These are phyloP conservation scores for Olyra latifolia DNA, from an alignment of 176 grass and related monocot species.

Conservation along the genomic window DNA sequence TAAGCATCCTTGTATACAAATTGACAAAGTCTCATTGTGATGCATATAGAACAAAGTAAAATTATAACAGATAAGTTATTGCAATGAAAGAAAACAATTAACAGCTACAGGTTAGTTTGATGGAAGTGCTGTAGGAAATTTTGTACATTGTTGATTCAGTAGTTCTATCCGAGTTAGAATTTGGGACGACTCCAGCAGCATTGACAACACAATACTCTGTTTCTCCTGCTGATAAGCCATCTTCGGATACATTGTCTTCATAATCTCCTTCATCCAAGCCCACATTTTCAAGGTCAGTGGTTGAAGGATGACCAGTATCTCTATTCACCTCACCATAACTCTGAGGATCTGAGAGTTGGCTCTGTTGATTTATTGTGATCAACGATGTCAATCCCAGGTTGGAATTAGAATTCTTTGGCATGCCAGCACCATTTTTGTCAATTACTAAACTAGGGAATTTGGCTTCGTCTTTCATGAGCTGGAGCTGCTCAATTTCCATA, in stretches of 20 bases:
- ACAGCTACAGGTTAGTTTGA: background rate
- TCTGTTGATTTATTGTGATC: conserved; percentile 31
- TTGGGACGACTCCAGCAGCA: conserved; percentile 27
- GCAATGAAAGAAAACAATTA: conserved; percentile 18
- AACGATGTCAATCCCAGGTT: conserved; percentile 25
- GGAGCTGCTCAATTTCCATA: conserved; percentile 86
- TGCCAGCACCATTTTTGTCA: conserved; percentile 39
- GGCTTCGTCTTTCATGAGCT: conserved; percentile 56
- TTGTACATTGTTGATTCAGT: conserved; percentile 40
- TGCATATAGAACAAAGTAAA: background rate
- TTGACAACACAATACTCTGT: conserved; percentile 51
- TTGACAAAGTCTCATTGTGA: background rate
- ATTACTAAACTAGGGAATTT: conserved; percentile 23
- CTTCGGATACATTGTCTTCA: conserved; percentile 70
- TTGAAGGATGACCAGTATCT: conserved; percentile 31
- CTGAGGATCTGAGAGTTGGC: conserved; percentile 42
- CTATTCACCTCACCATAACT: conserved; percentile 54
- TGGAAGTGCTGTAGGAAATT: background rate
- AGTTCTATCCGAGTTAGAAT: conserved; percentile 34
- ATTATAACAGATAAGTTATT: background rate
- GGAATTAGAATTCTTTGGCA: conserved; percentile 43
- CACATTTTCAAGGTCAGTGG: background rate
- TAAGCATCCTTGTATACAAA: conserved; percentile 1
- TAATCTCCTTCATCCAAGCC: conserved; percentile 57
- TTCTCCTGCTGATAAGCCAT: conserved; percentile 52